Evolutionary conservation across 257 asterid genomes (phyloP).

Genomic region (Fraxinus anomala): DNA sequence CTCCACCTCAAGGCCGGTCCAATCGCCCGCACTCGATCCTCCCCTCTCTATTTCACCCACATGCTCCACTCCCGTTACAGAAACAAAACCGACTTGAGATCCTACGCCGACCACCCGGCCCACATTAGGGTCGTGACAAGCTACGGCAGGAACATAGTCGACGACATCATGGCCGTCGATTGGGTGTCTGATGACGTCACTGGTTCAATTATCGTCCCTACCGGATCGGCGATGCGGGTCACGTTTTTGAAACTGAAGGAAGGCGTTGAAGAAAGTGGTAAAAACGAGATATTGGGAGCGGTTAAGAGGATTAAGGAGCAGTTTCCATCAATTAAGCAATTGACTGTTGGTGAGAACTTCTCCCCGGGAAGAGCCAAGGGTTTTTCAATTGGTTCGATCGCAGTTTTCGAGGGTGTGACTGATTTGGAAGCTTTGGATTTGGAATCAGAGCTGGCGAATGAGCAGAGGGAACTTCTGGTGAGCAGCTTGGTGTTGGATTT

Average conservation of each 20-base stretch:
- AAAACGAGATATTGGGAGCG: slow-evolving; percentile 45
- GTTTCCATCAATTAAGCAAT: slow-evolving; percentile 48
- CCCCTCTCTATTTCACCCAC: slow-evolving; percentile 76
- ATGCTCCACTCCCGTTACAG: slow-evolving; percentile 81
- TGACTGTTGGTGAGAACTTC: slow-evolving; percentile 78
- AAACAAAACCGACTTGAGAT: slow-evolving; percentile 54
- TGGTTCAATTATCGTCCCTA: slow-evolving; percentile 33
- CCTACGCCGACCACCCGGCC: slow-evolving; percentile 60
- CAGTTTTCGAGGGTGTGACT: slow-evolving; percentile 52
- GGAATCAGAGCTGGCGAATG: slow-evolving; percentile 44
- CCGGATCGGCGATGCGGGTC: slow-evolving; percentile 58
- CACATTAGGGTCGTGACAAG: slow-evolving; percentile 58
- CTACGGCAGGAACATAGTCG: slow-evolving; percentile 46
- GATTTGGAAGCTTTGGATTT: slow-evolving; percentile 62
- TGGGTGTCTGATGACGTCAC: slow-evolving; percentile 49
- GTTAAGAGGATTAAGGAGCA: slow-evolving; percentile 52
- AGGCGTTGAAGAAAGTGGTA: slow-evolving; percentile 45
- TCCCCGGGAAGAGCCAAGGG: slow-evolving; percentile 86
- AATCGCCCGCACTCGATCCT: slow-evolving; percentile 53
- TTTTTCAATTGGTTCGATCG: slow-evolving; percentile 70
- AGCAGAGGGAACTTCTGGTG: slow-evolving; percentile 63
- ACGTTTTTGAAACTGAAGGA: slow-evolving; percentile 64
- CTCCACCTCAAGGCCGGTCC: slow-evolving; percentile 80
- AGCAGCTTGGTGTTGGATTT: slow-evolving; percentile 63
- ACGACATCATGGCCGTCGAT: slow-evolving; percentile 77